phyloP scores from a whole-genome alignment of 2,329 filamentous ascomycete genomes.

The Geoglossum cookeanum region DNA sequence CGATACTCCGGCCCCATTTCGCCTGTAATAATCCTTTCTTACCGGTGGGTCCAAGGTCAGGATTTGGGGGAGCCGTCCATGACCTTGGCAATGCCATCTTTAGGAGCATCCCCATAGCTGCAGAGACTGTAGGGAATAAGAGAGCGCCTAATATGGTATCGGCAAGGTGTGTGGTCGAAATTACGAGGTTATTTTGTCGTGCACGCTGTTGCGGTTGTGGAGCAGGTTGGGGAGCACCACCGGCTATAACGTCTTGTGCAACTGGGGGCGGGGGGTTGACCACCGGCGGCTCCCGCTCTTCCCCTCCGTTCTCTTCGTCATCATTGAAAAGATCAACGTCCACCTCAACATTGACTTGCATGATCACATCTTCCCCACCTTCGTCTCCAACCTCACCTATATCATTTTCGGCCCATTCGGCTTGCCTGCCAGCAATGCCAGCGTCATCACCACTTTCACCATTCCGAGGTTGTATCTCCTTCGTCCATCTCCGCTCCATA shows the following conservation, averaged over 20 bases:
- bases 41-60: slow-evolving; percentile 10
- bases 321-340: slow-evolving; percentile 27
- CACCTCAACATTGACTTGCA: slow-evolving; percentile 31
- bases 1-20: slow-evolving; percentile 72
- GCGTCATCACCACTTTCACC: slow-evolving; percentile 17
- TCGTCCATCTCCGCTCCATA: slow-evolving; percentile 39
- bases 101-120: slow-evolving; percentile 57
- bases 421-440: slow-evolving; percentile 9
- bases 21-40: slow-evolving; percentile 50
- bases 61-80: slow-evolving; percentile 36
- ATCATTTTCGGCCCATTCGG: slow-evolving; percentile 16
- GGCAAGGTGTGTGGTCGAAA: slow-evolving; percentile 35
- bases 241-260: slow-evolving; percentile 7
- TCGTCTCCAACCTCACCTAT: slow-evolving; percentile 13
- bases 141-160: slow-evolving; percentile 48
- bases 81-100: slow-evolving; percentile 45
- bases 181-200: slow-evolving; percentile 28
- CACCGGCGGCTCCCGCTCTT: slow-evolving; percentile 12
- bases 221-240: slow-evolving; percentile 6
- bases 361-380: slow-evolving; percentile 23
- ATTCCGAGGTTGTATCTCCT: slow-evolving; percentile 39
- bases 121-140: slow-evolving; percentile 66
- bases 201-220: slow-evolving; percentile 20
- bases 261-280: slow-evolving; percentile 6
- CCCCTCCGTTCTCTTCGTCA: slow-evolving; percentile 19